Evolutionary conservation across 495 filamentous ascomycete genomes (phyloP), one percentile per base, ranked within the genome.

Genomic region (Annulohypoxylon moriforme): DNA sequence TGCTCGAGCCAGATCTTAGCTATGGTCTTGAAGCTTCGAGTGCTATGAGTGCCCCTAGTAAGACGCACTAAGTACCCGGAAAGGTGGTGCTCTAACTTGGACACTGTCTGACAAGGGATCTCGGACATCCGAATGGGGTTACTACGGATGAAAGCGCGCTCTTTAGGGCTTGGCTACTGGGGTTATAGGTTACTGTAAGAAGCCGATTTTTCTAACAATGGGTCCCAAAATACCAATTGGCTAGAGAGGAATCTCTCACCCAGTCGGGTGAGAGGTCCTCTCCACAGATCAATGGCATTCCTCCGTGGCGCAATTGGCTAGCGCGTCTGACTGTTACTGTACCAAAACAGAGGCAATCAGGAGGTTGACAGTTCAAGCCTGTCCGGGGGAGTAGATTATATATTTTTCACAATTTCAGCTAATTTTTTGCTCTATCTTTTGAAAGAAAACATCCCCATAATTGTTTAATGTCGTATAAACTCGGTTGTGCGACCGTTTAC

Each of bases 351-450:
- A 29, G 4, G 47, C 47, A 16, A 52, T 52, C 47, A 52, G 47
- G 47, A 52, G 47, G 47, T 52, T 52, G 47, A 52, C 47, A 52
- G 47, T 52, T 52, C 47, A 52, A 52, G 47, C 47, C 47, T 52
- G 47, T 52, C 47, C 47, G 47, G 47, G 24, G 47, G 47, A 52
- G 47, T 8, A 16, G 11, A 36, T 49, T 24, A 10, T 22, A 3
- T 22, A 9, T 27, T 4, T 29, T 52, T 52, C 13, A 14, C 13
- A 5, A 29, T 52, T 52, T 50, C 29, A n/a, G n/a, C 42, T 16
- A 47, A 22, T 47, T 47, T 20, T 20, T 22, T 47, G 27, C 3
- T 29, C 27, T 2, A 29, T n/a, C n/a, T n/a, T n/a, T n/a, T n/a
- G n/a, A n/a, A n/a, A n/a, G n/a, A n/a, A n/a, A n/a, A n/a, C n/a